Evolutionary conservation across 2,329 filamentous ascomycete genomes (phyloP).

Genomic region (Verticillium albo-atrum): DNA sequence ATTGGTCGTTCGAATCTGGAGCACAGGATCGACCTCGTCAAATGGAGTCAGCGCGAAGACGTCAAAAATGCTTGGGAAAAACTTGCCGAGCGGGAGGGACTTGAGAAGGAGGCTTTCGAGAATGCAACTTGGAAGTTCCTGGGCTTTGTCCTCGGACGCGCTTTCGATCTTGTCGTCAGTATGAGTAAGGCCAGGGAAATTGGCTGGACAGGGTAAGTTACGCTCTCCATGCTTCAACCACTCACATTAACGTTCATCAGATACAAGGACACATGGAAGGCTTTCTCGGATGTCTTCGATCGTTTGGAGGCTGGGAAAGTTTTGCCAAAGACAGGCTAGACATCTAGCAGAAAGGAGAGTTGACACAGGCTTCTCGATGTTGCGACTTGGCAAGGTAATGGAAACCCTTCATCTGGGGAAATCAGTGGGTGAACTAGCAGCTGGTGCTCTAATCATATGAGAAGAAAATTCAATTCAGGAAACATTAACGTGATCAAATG

Average conservation of each 20-base stretch:
- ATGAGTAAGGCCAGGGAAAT: slow-evolving; percentile 39
- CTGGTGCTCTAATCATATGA: neutral
- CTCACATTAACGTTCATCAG: slow-evolving; percentile 4
- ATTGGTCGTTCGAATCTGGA: slow-evolving; percentile 22
- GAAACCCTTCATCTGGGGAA: no score
- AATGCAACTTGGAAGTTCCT: slow-evolving; percentile 37
- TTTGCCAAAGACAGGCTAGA: slow-evolving; percentile 12
- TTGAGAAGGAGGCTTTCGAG: slow-evolving; percentile 30
- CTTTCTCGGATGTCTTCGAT: slow-evolving; percentile 17
- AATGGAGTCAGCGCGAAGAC: slow-evolving; percentile 32
- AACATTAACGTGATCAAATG: neutral
- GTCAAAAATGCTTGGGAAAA: slow-evolving; percentile 33
- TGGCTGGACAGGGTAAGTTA: slow-evolving; percentile 33
- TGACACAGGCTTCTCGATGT: no score
- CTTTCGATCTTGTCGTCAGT: slow-evolving; percentile 32
- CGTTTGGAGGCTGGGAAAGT: slow-evolving; percentile 20
- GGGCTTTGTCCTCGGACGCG: slow-evolving; percentile 35
- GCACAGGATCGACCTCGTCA: slow-evolving; percentile 32
- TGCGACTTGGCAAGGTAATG: no score
- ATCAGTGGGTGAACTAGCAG: neutral
- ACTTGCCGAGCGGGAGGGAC: slow-evolving; percentile 29
- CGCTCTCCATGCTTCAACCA: no score
- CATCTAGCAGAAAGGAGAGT: neutral
- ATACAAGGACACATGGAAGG: slow-evolving; percentile 24
- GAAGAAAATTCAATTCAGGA: neutral